These are phyloP conservation scores for Ophiosphaerella korrae DNA, from an alignment of 2,329 filamentous ascomycete genomes.

Conservation along the genomic window DNA sequence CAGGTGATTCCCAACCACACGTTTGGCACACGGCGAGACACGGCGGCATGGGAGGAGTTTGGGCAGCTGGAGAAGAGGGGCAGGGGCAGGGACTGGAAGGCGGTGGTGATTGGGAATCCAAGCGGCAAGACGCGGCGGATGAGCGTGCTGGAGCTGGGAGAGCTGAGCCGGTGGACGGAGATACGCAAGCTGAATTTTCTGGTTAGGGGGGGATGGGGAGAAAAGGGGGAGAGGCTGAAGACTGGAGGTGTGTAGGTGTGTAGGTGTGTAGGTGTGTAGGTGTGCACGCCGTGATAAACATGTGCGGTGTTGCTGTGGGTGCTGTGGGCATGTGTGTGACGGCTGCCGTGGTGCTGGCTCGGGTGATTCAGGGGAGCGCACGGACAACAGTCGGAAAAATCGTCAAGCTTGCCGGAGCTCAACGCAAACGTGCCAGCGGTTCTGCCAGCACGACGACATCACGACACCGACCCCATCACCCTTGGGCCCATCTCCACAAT, in stretches of 20 bases:
- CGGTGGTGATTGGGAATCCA: slow-evolving; percentile 73
- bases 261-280: no score
- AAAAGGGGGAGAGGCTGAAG: slow-evolving; percentile 2
- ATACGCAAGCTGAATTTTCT: slow-evolving; percentile 60
- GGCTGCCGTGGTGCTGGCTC: background rate
- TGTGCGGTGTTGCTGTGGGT: no score
- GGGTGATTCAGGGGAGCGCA: slow-evolving; percentile 7
- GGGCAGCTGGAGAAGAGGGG: slow-evolving; percentile 50
- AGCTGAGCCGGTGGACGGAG: slow-evolving; percentile 73
- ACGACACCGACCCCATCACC: slow-evolving; percentile 19
- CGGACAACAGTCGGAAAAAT: slow-evolving; percentile 24
- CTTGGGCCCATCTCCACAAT: slow-evolving; percentile 43
- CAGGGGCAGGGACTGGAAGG: slow-evolving; percentile 63
- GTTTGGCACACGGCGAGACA: slow-evolving; percentile 46
- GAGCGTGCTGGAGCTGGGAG: slow-evolving; percentile 72
- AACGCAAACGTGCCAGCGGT: slow-evolving; percentile 8
- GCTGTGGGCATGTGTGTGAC: no score
- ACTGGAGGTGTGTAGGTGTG: no score
- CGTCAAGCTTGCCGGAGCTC: slow-evolving; percentile 22
- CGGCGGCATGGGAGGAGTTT: slow-evolving; percentile 38
- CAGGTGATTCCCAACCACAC: slow-evolving; percentile 70
- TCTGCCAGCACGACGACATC: background rate
- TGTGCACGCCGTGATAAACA: no score
- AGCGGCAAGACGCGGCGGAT: slow-evolving; percentile 70
- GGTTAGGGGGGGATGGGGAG: slow-evolving; percentile 26